Evolutionary conservation across 768 basidiomycete genomes (phyloP).

Genomic region (Kwoniella heveanensis): DNA sequence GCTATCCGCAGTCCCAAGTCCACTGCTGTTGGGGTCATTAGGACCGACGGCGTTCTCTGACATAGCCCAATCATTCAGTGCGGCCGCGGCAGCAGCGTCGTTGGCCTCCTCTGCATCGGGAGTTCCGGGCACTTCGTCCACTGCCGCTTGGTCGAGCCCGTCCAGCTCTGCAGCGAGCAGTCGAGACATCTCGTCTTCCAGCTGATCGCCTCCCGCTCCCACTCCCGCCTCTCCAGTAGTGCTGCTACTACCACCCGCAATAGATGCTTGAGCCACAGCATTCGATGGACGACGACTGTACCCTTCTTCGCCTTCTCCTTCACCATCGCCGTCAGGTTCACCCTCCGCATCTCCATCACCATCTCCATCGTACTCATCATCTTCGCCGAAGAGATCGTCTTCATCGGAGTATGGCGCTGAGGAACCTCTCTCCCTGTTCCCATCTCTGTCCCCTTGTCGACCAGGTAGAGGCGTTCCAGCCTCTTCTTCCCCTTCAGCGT

Average conservation of each 20-base stretch:
- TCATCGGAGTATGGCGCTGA: slow-evolving; percentile 21
- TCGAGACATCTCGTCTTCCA: slow-evolving; percentile 36
- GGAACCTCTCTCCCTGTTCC: slow-evolving; percentile 2
- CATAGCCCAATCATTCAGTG: slow-evolving; percentile 12
- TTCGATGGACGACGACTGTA: background rate
- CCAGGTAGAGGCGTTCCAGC: slow-evolving; percentile 16
- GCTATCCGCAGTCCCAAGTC: background rate
- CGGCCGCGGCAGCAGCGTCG: slow-evolving; percentile 5
- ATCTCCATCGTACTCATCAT: slow-evolving; percentile 19
- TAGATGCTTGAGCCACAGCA: too few relatives aligned
- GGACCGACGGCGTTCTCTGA: background rate
- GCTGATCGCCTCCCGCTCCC: slow-evolving; percentile 23
- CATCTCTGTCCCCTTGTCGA: slow-evolving; percentile 1
- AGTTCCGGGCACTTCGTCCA: slow-evolving; percentile 12
- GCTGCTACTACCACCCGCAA: too few relatives aligned
- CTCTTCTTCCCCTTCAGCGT: slow-evolving; percentile 28
- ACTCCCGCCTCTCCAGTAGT: too few relatives aligned
- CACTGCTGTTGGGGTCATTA: background rate
- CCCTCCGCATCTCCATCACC: slow-evolving; percentile 29
- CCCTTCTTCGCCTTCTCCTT: slow-evolving; percentile 21
- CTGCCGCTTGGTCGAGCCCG: slow-evolving; percentile 16
- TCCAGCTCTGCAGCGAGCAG: slow-evolving; percentile 36
- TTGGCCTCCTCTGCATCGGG: slow-evolving; percentile 6
- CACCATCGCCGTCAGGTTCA: slow-evolving; percentile 14
- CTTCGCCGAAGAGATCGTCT: slow-evolving; percentile 22